Evolutionary conservation across 768 basidiomycete genomes (phyloP).

Genomic region (Trametes coccinea): DNA sequence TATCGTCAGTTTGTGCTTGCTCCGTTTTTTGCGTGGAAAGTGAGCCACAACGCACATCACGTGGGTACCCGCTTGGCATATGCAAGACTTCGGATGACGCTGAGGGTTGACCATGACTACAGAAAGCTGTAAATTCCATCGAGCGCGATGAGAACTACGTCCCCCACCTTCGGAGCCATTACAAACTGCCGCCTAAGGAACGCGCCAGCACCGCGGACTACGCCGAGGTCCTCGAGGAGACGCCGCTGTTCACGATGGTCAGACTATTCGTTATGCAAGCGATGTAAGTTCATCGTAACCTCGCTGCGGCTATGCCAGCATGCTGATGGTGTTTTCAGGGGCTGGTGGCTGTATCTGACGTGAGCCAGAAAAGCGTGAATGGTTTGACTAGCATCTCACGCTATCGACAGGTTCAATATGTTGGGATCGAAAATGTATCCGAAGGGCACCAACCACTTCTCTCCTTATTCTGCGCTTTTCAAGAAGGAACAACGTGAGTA

Average conservation of each 20-base stretch:
- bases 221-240: slow-evolving; percentile 34
- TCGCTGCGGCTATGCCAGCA: not conserved
- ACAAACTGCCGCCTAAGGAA: slow-evolving; percentile 29
- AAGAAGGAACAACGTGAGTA: slow-evolving; percentile 26
- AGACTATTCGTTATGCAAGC: slow-evolving; percentile 32
- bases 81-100: not conserved
- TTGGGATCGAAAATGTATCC: slow-evolving; percentile 33
- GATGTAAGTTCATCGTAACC: slow-evolving; percentile 20
- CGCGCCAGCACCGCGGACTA: slow-evolving; percentile 29
- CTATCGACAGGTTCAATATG: slow-evolving; percentile 24
- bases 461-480: slow-evolving; percentile 31
- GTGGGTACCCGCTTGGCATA: slow-evolving; percentile 17
- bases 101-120: not conserved
- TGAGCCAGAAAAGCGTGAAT: not conserved
- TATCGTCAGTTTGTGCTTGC: slow-evolving; percentile 30
- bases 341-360: slow-evolving; percentile 32
- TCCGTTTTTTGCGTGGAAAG: slow-evolving; percentile 35
- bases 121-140: slow-evolving; percentile 32
- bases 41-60: slow-evolving; percentile 33
- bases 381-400: not conserved
- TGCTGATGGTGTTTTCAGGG: slow-evolving; percentile 15
- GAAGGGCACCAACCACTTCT: slow-evolving; percentile 34
- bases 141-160: slow-evolving; percentile 37
- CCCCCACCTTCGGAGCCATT: slow-evolving; percentile 28
- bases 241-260: slow-evolving; percentile 30